Evolutionary conservation across 2,329 filamentous ascomycete species (phyloP).

Genomic region (Talaromyces sp.): DNA sequence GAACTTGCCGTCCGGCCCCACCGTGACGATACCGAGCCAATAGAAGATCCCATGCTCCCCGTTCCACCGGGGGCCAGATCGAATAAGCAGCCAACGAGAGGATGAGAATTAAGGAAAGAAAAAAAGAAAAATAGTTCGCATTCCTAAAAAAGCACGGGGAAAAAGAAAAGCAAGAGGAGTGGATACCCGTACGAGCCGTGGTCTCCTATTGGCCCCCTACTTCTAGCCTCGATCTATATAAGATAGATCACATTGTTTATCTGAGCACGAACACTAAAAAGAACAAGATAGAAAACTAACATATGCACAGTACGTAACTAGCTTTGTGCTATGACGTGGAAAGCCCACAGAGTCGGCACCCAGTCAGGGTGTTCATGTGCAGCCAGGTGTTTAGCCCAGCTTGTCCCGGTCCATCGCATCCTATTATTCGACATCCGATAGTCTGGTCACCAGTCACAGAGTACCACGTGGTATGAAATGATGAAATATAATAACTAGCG

Average conservation of each 20-base stretch:
- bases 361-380: background rate
- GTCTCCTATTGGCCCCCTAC: background rate
- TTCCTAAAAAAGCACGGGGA: background rate
- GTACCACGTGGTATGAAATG: background rate
- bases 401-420: too few relatives aligned
- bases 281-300: background rate
- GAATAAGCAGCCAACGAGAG: background rate
- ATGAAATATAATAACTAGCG: background rate
- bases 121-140: background rate
- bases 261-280: background rate
- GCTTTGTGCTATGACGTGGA: background rate
- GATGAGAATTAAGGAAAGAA: background rate
- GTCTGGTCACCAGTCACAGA: background rate
- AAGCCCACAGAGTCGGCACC: background rate
- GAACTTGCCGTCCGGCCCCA: background rate
- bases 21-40: background rate
- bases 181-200: background rate
- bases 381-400: too few relatives aligned
- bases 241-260: background rate
- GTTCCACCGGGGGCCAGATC: background rate
- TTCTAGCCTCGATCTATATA: background rate
- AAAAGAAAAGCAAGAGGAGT: background rate
- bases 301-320: background rate
- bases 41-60: background rate
- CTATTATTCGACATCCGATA: background rate